Evolutionary conservation across 208 protist species (phyloP), one percentile per base, ranked within the genome.

Genomic region (Crithidia bombi): DNA sequence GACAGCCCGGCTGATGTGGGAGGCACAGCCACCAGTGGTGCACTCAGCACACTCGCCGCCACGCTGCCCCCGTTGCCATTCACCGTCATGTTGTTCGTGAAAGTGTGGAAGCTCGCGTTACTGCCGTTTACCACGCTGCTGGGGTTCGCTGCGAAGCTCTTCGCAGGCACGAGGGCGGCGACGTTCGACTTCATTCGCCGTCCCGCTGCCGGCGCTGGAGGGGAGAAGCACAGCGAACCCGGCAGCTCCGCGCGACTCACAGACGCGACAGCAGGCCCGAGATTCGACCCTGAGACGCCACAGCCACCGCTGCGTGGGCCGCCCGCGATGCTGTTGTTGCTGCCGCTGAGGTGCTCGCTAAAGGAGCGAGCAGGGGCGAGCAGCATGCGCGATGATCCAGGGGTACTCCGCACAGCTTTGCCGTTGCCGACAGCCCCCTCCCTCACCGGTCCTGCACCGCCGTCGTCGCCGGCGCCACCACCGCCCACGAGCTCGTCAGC

Each of bases 151-250:
- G 30, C 38, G 12, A 44, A 43, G 21, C 41, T 63, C 15, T 38
- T 46, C 17, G 50, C 32, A 0, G 59, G 55, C 28, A 64, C 52
- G 44, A 63, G 41, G 38, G 51, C 61, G 19, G 32, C 52, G 3
- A 63, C 56, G 39, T 49, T 68, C 9, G 52, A 61, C 36, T 64
- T 67, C 52, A 67, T 63, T 33, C 69, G 61, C 11, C 69, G 69
- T 4, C 69, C 61, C 2, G 69, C 59, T 0, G 41, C 69, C 0
- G 61, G 61, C 10, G 23, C 59, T 23, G 39, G 55, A 1, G 28
- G 0, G 50, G 36, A 30, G 51, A 14, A 36, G 15, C 35, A 56
- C 17, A 30, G 32, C 36, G 69, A 36, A 3, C 30, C 10, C 5
- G 44, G 51, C 0, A 10, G 26, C 35, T 55, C 61, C 3, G 19